phyloP scores from a whole-genome alignment of 148 eudicot species.

The Camellia sinensis region DNA sequence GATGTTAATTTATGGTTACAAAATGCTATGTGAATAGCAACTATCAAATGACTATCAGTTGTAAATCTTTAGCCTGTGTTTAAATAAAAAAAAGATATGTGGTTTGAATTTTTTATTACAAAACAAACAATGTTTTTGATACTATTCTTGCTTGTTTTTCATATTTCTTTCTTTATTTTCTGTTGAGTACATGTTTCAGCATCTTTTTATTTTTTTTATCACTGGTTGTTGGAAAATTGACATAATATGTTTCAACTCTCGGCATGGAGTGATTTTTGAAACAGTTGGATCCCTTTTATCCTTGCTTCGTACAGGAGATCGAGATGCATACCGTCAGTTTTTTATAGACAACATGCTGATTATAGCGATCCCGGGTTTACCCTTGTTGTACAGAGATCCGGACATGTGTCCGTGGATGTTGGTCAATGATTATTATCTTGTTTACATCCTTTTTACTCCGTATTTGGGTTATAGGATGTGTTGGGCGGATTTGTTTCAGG shows the following conservation, averaged over 20 bases:
- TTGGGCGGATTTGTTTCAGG: too few species aligned
- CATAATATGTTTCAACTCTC: conserved; percentile 36
- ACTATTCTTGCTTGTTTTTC: not conserved
- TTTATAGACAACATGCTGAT: conserved; percentile 65
- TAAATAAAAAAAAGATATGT: not conserved
- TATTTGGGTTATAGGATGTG: too few species aligned
- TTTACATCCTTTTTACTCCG: too few species aligned
- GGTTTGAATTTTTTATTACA: not conserved
- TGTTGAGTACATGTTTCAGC: not conserved
- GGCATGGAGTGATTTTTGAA: conserved; percentile 72
- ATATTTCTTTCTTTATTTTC: not conserved
- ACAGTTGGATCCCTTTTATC: conserved; percentile 76
- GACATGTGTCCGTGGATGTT: too few species aligned
- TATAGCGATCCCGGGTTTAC: too few species aligned
- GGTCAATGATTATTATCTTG: too few species aligned
- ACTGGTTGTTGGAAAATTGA: conserved; percentile 10
- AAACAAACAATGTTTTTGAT: not conserved
- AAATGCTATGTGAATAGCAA: not conserved
- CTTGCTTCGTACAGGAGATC: conserved; percentile 78
- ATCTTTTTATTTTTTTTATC: not conserved
- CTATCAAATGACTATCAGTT: too few species aligned
- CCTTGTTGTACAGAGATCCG: too few species aligned
- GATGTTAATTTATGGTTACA: not conserved
- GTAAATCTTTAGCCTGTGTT: not conserved
- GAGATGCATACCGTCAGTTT: conserved; percentile 72